Evolutionary conservation across 352 stramenopile genomes (phyloP).

Genomic region (Ophiocytium majus): DNA sequence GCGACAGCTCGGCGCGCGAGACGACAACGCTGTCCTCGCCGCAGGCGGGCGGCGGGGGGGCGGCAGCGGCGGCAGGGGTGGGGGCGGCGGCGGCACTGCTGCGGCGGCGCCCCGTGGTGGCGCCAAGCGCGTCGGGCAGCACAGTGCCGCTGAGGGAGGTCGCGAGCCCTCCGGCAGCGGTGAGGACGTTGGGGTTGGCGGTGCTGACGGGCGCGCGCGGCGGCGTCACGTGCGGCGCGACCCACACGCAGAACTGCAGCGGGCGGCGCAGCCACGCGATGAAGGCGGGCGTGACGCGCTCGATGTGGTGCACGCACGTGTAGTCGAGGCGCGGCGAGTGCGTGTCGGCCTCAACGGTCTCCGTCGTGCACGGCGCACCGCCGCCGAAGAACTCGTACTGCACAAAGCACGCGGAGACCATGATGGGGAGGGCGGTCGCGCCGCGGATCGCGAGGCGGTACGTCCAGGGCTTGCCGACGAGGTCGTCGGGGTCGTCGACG

Average conservation of each 20-base stretch:
- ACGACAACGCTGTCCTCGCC: neutral
- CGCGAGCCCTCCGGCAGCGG: neutral
- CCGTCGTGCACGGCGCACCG: constrained; percentile 45
- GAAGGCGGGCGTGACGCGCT: constrained; percentile 36
- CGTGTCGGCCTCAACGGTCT: constrained; percentile 50
- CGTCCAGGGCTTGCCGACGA: constrained; percentile 54
- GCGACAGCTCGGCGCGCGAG: neutral
- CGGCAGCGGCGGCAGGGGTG: too few species aligned
- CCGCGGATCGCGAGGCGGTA: constrained; percentile 48
- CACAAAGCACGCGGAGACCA: constrained; percentile 50
- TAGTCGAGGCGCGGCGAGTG: constrained; percentile 50
- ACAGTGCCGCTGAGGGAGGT: neutral
- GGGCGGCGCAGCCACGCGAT: constrained; percentile 46
- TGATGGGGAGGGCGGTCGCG: constrained; percentile 48
- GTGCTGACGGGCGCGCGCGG: constrained; percentile 43
- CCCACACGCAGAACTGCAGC: constrained; percentile 52
- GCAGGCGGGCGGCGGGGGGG: too few species aligned
- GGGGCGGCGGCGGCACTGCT: neutral
- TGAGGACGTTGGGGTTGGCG: constrained; percentile 42
- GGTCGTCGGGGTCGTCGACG: constrained; percentile 46
- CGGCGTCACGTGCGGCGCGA: constrained; percentile 43
- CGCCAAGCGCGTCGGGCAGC: too few species aligned
- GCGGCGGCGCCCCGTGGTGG: too few species aligned
- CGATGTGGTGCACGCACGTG: constrained; percentile 48
- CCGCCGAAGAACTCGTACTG: constrained; percentile 53